Evolutionary conservation across 352 stramenopile species (phyloP).

Genomic region (Pythium aphanidermatum): DNA sequence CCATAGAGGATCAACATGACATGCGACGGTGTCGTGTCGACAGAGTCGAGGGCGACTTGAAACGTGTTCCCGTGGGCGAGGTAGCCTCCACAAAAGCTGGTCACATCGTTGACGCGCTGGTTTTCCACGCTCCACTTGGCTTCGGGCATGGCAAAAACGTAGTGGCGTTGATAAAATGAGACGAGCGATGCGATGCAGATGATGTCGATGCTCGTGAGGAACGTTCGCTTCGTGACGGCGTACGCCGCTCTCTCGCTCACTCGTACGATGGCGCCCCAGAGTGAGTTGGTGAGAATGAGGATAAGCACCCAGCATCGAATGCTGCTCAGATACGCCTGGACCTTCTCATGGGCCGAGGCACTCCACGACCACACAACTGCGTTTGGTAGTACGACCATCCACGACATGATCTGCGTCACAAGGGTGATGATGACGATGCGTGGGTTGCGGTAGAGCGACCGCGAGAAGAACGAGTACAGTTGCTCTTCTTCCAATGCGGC

Average conservation of each 20-base stretch:
- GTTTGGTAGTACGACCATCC: constrained; percentile 16
- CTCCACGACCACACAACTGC: constrained; percentile 20
- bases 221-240: constrained; percentile 16
- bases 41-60: constrained; percentile 2
- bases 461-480: constrained; percentile 20
- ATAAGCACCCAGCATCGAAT: constrained; percentile 19
- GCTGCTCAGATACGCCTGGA: constrained; percentile 18
- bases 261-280: constrained; percentile 8
- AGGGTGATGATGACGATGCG: constrained; percentile 9
- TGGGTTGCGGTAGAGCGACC: constrained; percentile 17
- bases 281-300: constrained; percentile 8
- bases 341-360: constrained; percentile 8
- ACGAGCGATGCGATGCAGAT: constrained; percentile 4
- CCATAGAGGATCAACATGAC: constrained; percentile 12
- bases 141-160: constrained; percentile 18
- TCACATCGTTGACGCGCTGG: constrained; percentile 17
- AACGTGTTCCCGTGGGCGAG: constrained; percentile 19
- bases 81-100: constrained; percentile 9
- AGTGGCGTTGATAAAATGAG: constrained; percentile 2
- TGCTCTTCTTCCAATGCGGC: constrained; percentile 13
- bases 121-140: constrained; percentile 12
- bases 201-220: constrained; percentile 16
- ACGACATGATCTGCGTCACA: constrained; percentile 14
- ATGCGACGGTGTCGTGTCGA: constrained; percentile 3
- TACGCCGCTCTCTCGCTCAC: constrained; percentile 9